Evolutionary conservation across 116 monocot species (phyloP).

Genomic region (Trichopus zeylanicus): DNA sequence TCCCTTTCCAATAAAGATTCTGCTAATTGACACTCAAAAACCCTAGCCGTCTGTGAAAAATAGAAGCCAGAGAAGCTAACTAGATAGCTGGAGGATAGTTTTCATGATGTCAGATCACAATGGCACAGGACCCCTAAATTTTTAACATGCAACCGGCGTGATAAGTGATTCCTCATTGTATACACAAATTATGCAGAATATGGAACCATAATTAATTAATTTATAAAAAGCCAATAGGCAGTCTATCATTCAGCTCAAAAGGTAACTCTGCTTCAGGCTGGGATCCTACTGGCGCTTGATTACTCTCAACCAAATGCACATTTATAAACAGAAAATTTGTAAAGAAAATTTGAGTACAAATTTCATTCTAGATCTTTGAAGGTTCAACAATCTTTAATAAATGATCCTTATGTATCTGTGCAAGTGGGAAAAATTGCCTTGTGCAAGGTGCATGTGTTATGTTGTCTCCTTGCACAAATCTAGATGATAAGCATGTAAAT

Average conservation of each 20-base stretch:
- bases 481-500: too few species aligned
- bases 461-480: too few species aligned
- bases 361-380: background rate
- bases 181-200: too few species aligned
- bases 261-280: too few species aligned
- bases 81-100: background rate
- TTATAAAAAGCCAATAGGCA: background rate
- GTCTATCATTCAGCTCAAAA: too few species aligned
- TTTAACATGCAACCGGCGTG: background rate
- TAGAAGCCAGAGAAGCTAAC: background rate
- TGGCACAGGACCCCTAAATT: background rate
- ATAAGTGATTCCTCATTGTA: background rate
- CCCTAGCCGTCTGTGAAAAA: slow-evolving; percentile 74
- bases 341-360: too few species aligned
- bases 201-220: background rate
- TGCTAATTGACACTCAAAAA: slow-evolving; percentile 88
- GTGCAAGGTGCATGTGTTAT: background rate
- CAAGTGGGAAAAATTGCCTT: background rate
- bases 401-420: too few species aligned
- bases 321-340: too few species aligned
- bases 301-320: too few species aligned
- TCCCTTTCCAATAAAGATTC: slow-evolving; percentile 91
- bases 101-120: background rate
- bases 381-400: background rate
- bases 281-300: too few species aligned